These are phyloP conservation scores for Salix caprea DNA, from an alignment of 345 rosid species.

Conservation along the genomic window DNA sequence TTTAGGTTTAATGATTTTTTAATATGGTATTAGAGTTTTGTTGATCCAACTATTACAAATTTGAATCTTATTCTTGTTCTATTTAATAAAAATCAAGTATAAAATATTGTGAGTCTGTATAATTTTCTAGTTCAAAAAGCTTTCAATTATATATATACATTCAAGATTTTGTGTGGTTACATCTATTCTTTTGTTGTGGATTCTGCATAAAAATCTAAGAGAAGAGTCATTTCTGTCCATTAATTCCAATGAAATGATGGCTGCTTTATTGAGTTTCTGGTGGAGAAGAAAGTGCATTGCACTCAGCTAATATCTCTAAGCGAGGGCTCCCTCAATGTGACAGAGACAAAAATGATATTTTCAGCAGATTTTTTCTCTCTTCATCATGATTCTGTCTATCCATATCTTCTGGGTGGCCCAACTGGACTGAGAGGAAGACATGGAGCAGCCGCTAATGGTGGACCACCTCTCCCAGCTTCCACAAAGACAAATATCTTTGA, in stretches of 20 bases:
- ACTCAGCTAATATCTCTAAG: neutral
- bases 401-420: neutral
- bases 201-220: neutral
- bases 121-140: too few species aligned
- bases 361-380: neutral
- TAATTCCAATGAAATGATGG: neutral
- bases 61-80: too few species aligned
- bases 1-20: too few species aligned
- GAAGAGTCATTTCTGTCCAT: neutral
- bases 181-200: neutral
- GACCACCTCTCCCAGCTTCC: neutral
- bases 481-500: neutral
- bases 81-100: too few species aligned
- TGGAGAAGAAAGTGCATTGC: neutral
- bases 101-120: too few species aligned
- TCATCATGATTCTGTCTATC: neutral
- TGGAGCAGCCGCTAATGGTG: neutral
- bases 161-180: neutral
- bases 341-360: neutral
- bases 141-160: too few species aligned
- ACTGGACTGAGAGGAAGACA: neutral
- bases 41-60: too few species aligned
- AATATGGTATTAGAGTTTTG: too few species aligned
- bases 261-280: neutral
- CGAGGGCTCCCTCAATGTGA: neutral